phyloP scores from a whole-genome alignment of 2,329 filamentous ascomycete species.

The Plenodomus tracheiphilus region DNA sequence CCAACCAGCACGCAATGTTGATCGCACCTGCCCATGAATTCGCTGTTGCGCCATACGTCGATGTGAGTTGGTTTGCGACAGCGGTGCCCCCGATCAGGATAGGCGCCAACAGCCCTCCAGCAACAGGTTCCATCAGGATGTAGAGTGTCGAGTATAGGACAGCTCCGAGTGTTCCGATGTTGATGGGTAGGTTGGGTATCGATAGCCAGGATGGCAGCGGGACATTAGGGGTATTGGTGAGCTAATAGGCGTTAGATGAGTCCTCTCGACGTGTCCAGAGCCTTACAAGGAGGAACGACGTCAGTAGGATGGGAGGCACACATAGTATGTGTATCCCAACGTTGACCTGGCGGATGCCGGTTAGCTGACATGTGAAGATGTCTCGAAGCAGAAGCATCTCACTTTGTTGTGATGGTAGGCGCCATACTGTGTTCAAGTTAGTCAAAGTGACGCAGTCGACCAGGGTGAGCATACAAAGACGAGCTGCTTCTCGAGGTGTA shows the following conservation, averaged over 20 bases:
- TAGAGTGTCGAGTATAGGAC: slow-evolving; percentile 77
- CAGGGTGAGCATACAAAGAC: slow-evolving; percentile 67
- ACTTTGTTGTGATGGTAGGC: slow-evolving; percentile 78
- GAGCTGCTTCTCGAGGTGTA: slow-evolving; percentile 81
- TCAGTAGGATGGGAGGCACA: slow-evolving; percentile 74
- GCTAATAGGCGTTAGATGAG: slow-evolving; percentile 46
- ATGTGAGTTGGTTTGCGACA: slow-evolving; percentile 72
- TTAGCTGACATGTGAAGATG: slow-evolving; percentile 26
- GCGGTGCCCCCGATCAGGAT: slow-evolving; percentile 77
- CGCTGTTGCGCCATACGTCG: slow-evolving; percentile 61
- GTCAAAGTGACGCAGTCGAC: slow-evolving; percentile 2
- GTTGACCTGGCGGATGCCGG: slow-evolving; percentile 61
- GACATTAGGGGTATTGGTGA: slow-evolving; percentile 60
- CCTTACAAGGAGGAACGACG: slow-evolving; percentile 71
- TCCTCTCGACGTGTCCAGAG: background rate
- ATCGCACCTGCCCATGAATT: slow-evolving; percentile 69
- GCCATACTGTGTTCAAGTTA: slow-evolving; percentile 66
- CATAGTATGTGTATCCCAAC: slow-evolving; percentile 78
- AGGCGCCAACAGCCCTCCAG: slow-evolving; percentile 75
- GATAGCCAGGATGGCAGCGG: slow-evolving; percentile 58
- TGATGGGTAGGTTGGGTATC: slow-evolving; percentile 61
- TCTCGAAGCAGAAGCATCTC: slow-evolving; percentile 25
- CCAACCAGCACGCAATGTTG: slow-evolving; percentile 77
- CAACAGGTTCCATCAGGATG: slow-evolving; percentile 90
- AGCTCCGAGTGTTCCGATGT: slow-evolving; percentile 61